Evolutionary conservation across 192 early-diverging fungal genomes (phyloP), one percentile per base, ranked within the genome.

Genomic region (Gamsiella multidivaricata): DNA sequence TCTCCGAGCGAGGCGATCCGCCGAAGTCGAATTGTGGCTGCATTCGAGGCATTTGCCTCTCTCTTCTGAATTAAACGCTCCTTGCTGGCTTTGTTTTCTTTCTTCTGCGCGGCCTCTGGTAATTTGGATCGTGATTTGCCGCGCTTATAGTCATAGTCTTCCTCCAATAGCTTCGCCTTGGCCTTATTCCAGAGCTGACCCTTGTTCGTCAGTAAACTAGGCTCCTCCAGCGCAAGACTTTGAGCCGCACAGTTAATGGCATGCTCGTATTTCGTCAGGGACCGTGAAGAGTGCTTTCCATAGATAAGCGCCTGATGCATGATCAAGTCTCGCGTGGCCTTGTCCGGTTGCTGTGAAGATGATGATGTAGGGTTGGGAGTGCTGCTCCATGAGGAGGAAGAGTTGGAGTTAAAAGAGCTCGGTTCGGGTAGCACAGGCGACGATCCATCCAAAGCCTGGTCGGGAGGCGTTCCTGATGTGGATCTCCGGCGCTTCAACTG

Each of bases 101-200:
- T 68, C 33, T 70, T 72, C 26, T 63, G 70, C 3, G 70, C 60
- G 28, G 71, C 68, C n/a, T 81, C 82, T 52, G 80, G 83, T 22
- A 86, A 64, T 39, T 88, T 88, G 47, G 87, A 88, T 46, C 87
- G 73, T 43, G 83, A 87, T 26, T 70, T 69, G 14, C 87, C 87
- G 12, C 87, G 85, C 46, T 86, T 88, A 65, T 88, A 88, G 14
- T 70, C 65, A 50, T 86, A 88, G 3, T 86, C 85, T 28, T 82
- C 81, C 32, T 70, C 68, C 25, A 88, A 49, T 0, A 88, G 51
- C 50, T 84, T 84, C 3, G 79, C 79, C 54, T 86, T 86, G 5
- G 87, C 85, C 33, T 74, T 70, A 12, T 83, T 82, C 45, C 86
- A 86, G 18, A 88, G 49, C 3, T 41, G 29, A 8, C 85, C 83